phyloP scores from a whole-genome alignment of 2,329 filamentous ascomycete species.

The Lecanicillium sp. region DNA sequence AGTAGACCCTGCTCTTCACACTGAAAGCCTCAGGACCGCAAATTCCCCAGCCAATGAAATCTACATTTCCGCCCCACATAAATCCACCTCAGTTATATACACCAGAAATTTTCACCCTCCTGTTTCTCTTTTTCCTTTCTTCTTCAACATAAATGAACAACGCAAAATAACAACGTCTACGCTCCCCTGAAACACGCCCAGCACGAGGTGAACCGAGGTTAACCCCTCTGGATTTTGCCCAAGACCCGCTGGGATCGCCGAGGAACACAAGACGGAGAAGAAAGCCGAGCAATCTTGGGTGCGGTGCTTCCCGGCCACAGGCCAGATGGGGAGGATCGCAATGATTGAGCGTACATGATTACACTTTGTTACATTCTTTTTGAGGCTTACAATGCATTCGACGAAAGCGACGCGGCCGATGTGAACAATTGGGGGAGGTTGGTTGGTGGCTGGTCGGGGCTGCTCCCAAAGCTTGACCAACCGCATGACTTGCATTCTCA shows the following conservation, averaged over 20 bases:
- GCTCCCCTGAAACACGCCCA: constrained; percentile 35
- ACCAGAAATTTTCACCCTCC: background rate
- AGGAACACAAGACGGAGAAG: constrained; percentile 47
- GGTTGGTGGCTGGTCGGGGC: background rate
- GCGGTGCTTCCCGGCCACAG: constrained; percentile 45
- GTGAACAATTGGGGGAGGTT: background rate
- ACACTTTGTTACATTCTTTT: background rate
- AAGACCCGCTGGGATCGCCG: constrained; percentile 40
- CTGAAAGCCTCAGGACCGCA: background rate
- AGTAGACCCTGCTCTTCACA: no score
- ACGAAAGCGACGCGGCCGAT: background rate
- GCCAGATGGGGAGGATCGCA: constrained; percentile 49
- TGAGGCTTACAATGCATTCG: background rate
- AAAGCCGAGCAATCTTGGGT: constrained; percentile 53
- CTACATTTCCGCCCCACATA: background rate
- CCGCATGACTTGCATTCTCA: no score
- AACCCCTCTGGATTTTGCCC: constrained; percentile 34
- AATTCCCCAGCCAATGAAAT: background rate
- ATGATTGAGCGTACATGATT: constrained; percentile 52
- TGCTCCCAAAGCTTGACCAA: no score
- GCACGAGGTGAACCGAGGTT: constrained; percentile 43
- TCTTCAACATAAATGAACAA: constrained; percentile 38
- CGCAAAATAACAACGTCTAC: constrained; percentile 41
- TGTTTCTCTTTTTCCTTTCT: constrained; percentile 19
- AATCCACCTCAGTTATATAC: constrained; percentile 8